Evolutionary conservation across 1,284 basidiomycete species (phyloP).

Genomic region (Ceratobasidium sp.): DNA sequence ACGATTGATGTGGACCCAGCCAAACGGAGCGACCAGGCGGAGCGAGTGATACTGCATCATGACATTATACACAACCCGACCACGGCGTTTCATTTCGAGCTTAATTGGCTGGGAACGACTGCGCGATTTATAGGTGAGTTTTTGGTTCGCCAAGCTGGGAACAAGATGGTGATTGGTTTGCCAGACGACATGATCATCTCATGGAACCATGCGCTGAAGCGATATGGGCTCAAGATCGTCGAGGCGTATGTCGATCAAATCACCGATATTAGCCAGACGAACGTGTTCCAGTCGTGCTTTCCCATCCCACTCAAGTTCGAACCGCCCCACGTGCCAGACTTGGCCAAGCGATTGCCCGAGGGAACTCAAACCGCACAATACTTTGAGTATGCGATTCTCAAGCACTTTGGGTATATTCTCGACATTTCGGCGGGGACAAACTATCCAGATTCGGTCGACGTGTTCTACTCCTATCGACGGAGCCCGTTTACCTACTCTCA

Average conservation of each 20-base stretch:
- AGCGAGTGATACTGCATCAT: constrained; percentile 86
- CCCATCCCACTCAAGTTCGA: constrained; percentile 76
- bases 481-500: constrained; percentile 79
- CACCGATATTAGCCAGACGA: constrained; percentile 78
- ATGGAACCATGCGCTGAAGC: constrained; percentile 87
- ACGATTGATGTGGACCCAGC: constrained; percentile 85
- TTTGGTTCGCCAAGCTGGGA: neutral
- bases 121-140: constrained; percentile 80
- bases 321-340: constrained; percentile 71
- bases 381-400: constrained; percentile 83
- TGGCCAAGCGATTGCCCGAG: constrained; percentile 72
- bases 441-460: constrained; percentile 81
- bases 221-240: constrained; percentile 90
- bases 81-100: constrained; percentile 93
- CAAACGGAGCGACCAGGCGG: constrained; percentile 84
- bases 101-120: constrained; percentile 97
- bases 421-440: constrained; percentile 82
- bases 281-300: constrained; percentile 88
- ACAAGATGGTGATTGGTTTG: neutral
- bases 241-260: constrained; percentile 92
- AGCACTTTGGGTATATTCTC: constrained; percentile 80
- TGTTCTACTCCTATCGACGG: constrained; percentile 88
- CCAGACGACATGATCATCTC: constrained; percentile 78
- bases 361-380: constrained; percentile 69
- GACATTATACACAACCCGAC: constrained; percentile 91